phyloP scores from a whole-genome alignment of 768 basidiomycete genomes.

The Russula emetica region DNA sequence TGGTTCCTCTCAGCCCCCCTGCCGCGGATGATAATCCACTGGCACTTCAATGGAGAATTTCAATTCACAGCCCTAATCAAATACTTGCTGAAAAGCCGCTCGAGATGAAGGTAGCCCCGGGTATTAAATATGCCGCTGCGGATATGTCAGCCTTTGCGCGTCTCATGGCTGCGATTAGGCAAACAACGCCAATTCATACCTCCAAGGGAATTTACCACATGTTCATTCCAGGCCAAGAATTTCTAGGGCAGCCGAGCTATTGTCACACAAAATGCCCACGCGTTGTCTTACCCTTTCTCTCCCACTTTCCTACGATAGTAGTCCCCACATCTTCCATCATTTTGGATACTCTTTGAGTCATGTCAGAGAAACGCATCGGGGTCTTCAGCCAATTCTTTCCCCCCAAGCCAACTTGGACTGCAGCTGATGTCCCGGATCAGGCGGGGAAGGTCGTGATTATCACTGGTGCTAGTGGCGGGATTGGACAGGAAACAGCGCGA shows the following conservation, averaged over 20 bases:
- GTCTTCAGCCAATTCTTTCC: constrained; percentile 18
- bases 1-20: too few relatives aligned
- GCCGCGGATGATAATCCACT: too few relatives aligned
- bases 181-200: background rate
- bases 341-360: background rate
- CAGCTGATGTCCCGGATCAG: constrained; percentile 30
- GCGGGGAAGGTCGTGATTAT: constrained; percentile 31
- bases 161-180: background rate
- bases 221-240: background rate
- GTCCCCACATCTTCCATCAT: background rate
- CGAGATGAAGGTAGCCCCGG: background rate
- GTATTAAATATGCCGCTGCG: background rate
- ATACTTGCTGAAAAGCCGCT: background rate
- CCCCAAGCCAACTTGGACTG: constrained; percentile 21
- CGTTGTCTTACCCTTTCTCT: background rate
- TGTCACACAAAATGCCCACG: background rate
- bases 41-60: background rate
- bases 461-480: constrained; percentile 30
- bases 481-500: constrained; percentile 27
- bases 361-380: constrained; percentile 16
- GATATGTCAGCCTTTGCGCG: background rate
- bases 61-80: background rate
- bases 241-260: background rate
- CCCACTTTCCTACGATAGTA: background rate
- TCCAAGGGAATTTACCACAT: background rate